Base-by-base conservation (phyloP, 768 basidiomycete genomes). In the Tricholoma hemisulphureum region DNA sequence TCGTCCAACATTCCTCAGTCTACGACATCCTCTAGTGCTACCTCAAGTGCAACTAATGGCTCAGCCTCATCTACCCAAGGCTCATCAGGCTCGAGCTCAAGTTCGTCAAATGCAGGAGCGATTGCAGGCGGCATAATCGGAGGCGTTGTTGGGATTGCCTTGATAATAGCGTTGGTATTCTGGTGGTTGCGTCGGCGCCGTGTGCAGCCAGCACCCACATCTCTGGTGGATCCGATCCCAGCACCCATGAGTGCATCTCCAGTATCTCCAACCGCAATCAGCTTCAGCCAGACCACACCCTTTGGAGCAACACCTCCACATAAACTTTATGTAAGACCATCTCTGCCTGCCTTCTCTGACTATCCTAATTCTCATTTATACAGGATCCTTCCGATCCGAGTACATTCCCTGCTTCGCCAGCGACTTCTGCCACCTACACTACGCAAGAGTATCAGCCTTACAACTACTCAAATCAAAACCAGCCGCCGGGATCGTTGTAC, bases 91-190 rank as follows among this genome's bases (percentile, higher is more conserved):
- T 48, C 46, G 26, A 29, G 26, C 46, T 28, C 65, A 24, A 56
- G 65, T 2, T 62, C 67, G 21, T 66, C 69, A 8, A 69, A 77
- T 51, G 74, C 77, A 1, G 81, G 80, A 2, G 74, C 81, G n/a
- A 86, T 88, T 34, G 83, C 81, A 0, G 87, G 86, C 37, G 86
- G 87, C n/a, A 81, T 83, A 6, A 75, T 86, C 6, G 84, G 83
- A 3, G 83, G 80, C 13, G 57, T 87, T 1, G 74, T 82, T 24
- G 75, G 68, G n/a, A 56, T 82, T 18, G 79, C 75, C 7, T 59
- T 80, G 45, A 69, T 85, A 11, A 76, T 63, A 4, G 79, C 68
- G 1, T 32, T 69, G 8, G 53, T 65, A 5, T 67, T 68, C 49
- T 71, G 64, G 70, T 62, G 68, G 49, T 63, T 66, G 26, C 70